Base-by-base conservation (phyloP, 371 early-diverging fungal species). In the Mortierella sp. region DNA sequence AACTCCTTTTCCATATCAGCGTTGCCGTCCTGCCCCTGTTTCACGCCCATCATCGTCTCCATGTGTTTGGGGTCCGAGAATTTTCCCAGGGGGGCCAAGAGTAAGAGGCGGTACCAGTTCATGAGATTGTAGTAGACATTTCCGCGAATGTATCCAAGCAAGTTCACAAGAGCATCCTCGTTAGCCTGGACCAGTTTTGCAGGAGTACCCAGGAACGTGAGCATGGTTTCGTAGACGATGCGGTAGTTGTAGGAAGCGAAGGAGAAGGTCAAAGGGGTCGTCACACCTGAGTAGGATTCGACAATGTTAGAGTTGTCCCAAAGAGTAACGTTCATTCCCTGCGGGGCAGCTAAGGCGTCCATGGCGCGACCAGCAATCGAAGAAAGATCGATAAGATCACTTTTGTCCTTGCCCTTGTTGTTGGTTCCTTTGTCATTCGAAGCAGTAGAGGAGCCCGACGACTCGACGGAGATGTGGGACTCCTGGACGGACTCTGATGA, bases 41-140 rank as follows among this genome's bases (percentile, higher is more conserved):
- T 75, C 26, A 75, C 76, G 39, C 76, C 76, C 76, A 75, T 75
- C 76, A 75, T 75, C 26, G 76, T 75, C 41, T 75, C 76, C 76
- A 75, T 75, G 31, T 75, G 76, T 53, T 75, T 75, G 19, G 76
- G 76, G n/a, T 75, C 76, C 50, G 76, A 75, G 57, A 75, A 75
- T 57, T 75, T 75, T n/a, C 76, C 76, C 14, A 75, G 61, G 4
- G 76, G 76, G 2, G 61, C 76, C 12, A 75, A 54, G 15, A 75
- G 53, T 43, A 75, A 41, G 44, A 75, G 70, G 6, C 70, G 60
- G 62, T 75, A 75, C 76, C 76, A 75, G 65, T 75, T 75, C 76
- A 75, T 75, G 19, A 75, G 61, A 42, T 75, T 75, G 70, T 75
- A 75, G 61, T 75, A 75, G 21, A 75, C 76, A 43, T 75, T 75